Evolutionary conservation across 805 yeast genomes (phyloP).

Genomic region (Candida boidinii): DNA sequence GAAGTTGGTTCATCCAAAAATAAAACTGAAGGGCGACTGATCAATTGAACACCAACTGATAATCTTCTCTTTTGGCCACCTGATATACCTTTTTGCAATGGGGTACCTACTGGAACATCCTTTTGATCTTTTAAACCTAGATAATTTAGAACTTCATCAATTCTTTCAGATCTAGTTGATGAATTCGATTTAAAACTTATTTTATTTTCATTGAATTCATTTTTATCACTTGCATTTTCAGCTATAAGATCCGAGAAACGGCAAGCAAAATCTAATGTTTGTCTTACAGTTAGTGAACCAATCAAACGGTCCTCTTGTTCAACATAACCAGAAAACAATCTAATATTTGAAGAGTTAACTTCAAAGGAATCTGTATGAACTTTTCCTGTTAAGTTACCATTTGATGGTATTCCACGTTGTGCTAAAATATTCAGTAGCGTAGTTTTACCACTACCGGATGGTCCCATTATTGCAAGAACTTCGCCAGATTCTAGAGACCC

Average conservation of each 20-base stretch:
- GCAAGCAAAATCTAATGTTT: slow-evolving; percentile 33
- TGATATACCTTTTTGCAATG: slow-evolving; percentile 29
- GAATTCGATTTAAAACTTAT: background rate
- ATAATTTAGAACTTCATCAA: slow-evolving; percentile 32
- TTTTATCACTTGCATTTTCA: slow-evolving; percentile 28
- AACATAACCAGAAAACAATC: slow-evolving; percentile 46
- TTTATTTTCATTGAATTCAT: slow-evolving; percentile 15
- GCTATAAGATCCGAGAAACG: slow-evolving; percentile 31
- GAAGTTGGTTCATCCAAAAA: slow-evolving; percentile 48
- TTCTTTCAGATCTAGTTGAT: background rate
- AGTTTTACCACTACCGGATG: slow-evolving; percentile 84
- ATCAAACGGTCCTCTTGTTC: slow-evolving; percentile 45
- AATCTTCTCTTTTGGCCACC: slow-evolving; percentile 34
- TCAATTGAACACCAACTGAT: slow-evolving; percentile 38
- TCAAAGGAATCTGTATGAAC: too few species aligned
- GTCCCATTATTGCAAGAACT: slow-evolving; percentile 87
- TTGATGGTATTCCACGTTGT: too few species aligned
- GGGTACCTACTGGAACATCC: slow-evolving; percentile 32
- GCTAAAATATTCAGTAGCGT: slow-evolving; percentile 65
- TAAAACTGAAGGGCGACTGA: slow-evolving; percentile 37
- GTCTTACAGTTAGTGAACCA: slow-evolving; percentile 37
- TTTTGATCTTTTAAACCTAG: slow-evolving; percentile 37
- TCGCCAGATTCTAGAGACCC: too few species aligned
- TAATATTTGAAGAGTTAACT: too few species aligned
- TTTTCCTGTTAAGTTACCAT: too few species aligned